A percentile compares a stretch with the other conserved stretches of the same genome.
Evolutionary conservation across 1,284 basidiomycete genomes (phyloP).

Genomic region (Ceratorhiza oryzae-sativae): DNA sequence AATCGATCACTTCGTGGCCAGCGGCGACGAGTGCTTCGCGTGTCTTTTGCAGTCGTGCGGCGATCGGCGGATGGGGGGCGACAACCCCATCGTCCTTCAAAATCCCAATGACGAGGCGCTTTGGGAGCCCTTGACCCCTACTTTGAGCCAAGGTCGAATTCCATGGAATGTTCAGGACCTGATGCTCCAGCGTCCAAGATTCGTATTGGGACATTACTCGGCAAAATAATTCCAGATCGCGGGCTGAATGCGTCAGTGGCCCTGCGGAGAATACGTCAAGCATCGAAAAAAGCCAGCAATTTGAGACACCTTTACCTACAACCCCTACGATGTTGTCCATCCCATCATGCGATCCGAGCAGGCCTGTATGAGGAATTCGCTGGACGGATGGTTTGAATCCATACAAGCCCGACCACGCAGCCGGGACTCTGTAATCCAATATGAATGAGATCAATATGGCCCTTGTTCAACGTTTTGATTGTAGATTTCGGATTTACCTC

Average conservation of each 20-base stretch:
- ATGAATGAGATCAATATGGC: slow-evolving; percentile 10
- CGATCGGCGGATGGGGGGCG: slow-evolving; percentile 62
- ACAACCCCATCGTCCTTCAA: slow-evolving; percentile 64
- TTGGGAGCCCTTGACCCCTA: slow-evolving; percentile 54
- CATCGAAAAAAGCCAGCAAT: slow-evolving; percentile 49
- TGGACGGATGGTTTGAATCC: slow-evolving; percentile 63
- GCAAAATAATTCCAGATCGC: slow-evolving; percentile 63
- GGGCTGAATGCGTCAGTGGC: slow-evolving; percentile 60
- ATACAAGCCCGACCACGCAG: slow-evolving; percentile 61
- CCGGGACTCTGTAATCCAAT: slow-evolving; percentile 49
- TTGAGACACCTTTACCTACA: slow-evolving; percentile 16
- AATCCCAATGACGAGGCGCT: slow-evolving; percentile 60
- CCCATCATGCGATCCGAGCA: slow-evolving; percentile 61
- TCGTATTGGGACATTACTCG: slow-evolving; percentile 59
- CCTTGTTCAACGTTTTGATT: slow-evolving; percentile 3
- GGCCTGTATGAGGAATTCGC: slow-evolving; percentile 60
- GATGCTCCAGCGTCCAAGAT: slow-evolving; percentile 64
- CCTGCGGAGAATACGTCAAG: slow-evolving; percentile 57
- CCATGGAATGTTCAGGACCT: slow-evolving; percentile 63
- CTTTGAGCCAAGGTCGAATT: slow-evolving; percentile 50
- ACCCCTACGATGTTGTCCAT: slow-evolving; percentile 55
- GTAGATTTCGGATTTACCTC: slow-evolving; percentile 20
- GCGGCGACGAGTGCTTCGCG: slow-evolving; percentile 54
- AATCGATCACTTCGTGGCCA: slow-evolving; percentile 63
- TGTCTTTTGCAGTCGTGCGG: slow-evolving; percentile 54